phyloP scores from a whole-genome alignment of 2,329 filamentous ascomycete genomes.

The Diaporthe ilicicola region DNA sequence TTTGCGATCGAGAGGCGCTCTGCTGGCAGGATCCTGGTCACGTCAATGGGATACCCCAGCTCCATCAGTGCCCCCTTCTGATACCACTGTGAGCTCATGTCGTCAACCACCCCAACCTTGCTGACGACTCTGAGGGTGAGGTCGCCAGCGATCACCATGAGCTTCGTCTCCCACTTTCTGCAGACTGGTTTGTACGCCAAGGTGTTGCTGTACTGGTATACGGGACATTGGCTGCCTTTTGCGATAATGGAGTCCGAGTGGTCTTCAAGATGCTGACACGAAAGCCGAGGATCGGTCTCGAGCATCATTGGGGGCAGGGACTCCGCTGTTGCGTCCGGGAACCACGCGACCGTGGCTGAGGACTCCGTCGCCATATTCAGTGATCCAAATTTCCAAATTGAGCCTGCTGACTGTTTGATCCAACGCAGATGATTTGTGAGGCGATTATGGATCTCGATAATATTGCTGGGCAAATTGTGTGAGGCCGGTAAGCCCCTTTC shows the following conservation, averaged over 20 bases:
- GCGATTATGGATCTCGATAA: background rate
- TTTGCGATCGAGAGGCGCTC: constrained; percentile 20
- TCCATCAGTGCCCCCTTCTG: constrained; percentile 23
- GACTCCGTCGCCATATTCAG: constrained; percentile 1
- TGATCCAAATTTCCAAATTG: background rate
- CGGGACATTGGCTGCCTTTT: constrained; percentile 1
- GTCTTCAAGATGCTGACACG: constrained; percentile 26
- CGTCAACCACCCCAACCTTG: constrained; percentile 26
- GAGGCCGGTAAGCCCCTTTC: constrained; percentile 16
- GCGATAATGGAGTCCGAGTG: background rate
- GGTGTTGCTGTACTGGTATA: constrained; percentile 20
- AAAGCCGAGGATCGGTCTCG: constrained; percentile 25
- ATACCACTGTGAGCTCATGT: constrained; percentile 27
- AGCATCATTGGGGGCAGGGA: constrained; percentile 24
- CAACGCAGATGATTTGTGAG: background rate
- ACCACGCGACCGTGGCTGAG: constrained; percentile 8
- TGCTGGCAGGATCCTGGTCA: constrained; percentile 15
- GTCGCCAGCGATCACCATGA: constrained; percentile 10
- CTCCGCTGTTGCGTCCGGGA: constrained; percentile 3
- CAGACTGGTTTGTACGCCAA: constrained; percentile 25
- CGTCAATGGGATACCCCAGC: constrained; percentile 9
- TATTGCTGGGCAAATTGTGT: background rate
- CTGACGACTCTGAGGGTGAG: constrained; percentile 14
- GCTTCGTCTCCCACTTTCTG: constrained; percentile 23
- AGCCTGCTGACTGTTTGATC: too few species aligned